These are phyloP conservation scores for Wickerhamiella azyma DNA, from an alignment of 805 yeast genomes.

Conservation along the genomic window DNA sequence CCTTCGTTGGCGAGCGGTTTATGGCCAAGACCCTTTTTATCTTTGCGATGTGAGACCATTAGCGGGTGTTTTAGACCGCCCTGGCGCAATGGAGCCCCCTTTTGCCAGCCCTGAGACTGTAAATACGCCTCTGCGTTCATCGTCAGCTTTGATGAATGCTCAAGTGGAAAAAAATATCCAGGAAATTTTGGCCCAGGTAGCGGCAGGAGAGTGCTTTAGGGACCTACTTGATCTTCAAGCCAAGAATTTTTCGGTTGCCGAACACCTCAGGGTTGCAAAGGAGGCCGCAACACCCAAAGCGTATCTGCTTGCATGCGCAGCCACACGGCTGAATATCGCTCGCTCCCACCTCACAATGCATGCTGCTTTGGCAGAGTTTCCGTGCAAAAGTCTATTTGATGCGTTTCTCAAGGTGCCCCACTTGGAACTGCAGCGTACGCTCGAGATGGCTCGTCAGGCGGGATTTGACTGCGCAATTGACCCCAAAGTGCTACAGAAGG, in stretches of 20 bases:
- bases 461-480: background rate
- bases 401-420: background rate
- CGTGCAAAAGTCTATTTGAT: too few species aligned
- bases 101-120: constrained; percentile 76
- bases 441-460: background rate
- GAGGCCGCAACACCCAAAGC: too few species aligned
- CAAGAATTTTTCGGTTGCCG: too few species aligned
- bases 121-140: constrained; percentile 73
- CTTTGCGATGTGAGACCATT: constrained; percentile 78
- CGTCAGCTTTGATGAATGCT: background rate
- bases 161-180: background rate
- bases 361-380: too few species aligned
- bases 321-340: too few species aligned
- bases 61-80: constrained; percentile 82
- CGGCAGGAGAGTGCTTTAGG: too few species aligned
- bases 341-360: too few species aligned
- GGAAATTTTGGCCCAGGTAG: background rate
- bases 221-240: too few species aligned
- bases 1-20: constrained; percentile 60
- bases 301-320: too few species aligned
- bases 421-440: background rate
- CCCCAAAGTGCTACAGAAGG: background rate
- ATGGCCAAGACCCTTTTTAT: constrained; percentile 82
- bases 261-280: too few species aligned
- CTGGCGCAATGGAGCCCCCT: constrained; percentile 68